Percentiles rank a stretch among this genome's conserved stretches.
phyloP scores from a whole-genome alignment of 192 early-diverging fungal species.

The Cladochytrium replicatum region DNA sequence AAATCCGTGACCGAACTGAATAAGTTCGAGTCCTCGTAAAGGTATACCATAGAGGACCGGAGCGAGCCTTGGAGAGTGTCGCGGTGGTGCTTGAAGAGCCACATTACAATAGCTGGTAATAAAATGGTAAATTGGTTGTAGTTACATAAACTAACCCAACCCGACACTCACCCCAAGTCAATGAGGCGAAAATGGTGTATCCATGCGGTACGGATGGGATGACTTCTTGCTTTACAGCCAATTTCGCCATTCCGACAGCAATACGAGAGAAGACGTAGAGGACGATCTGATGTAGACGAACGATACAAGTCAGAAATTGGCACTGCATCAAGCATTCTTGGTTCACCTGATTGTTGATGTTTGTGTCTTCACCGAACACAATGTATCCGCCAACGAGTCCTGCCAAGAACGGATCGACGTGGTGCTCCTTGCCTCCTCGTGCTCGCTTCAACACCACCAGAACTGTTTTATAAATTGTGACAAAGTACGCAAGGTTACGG shows the following conservation, averaged over 20 bases:
- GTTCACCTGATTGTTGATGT: slow-evolving; percentile 94
- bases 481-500: slow-evolving; percentile 80
- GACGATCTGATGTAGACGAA: too few relatives aligned
- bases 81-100: slow-evolving; percentile 81
- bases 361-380: slow-evolving; percentile 92
- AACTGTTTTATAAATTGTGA: slow-evolving; percentile 87
- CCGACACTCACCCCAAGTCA: slow-evolving; percentile 72
- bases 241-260: slow-evolving; percentile 73
- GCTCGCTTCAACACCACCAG: slow-evolving; percentile 66
- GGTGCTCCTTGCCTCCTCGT: slow-evolving; percentile 63
- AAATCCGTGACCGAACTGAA: too few relatives aligned
- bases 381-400: slow-evolving; percentile 85
- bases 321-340: not conserved
- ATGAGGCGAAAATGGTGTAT: slow-evolving; percentile 86
- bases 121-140: too few relatives aligned
- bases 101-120: slow-evolving; percentile 67
- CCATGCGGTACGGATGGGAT: slow-evolving; percentile 68
- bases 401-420: slow-evolving; percentile 77
- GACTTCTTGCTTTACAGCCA: slow-evolving; percentile 57
- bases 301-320: slow-evolving; percentile 3
- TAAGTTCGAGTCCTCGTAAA: slow-evolving; percentile 80
- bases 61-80: slow-evolving; percentile 82
- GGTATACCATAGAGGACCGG: slow-evolving; percentile 87
- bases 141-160: not conserved
- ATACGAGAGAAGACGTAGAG: slow-evolving; percentile 92